Conservation (phyloP, 805 yeast genomes). For the Metschnikowia kofuensis region DNA sequence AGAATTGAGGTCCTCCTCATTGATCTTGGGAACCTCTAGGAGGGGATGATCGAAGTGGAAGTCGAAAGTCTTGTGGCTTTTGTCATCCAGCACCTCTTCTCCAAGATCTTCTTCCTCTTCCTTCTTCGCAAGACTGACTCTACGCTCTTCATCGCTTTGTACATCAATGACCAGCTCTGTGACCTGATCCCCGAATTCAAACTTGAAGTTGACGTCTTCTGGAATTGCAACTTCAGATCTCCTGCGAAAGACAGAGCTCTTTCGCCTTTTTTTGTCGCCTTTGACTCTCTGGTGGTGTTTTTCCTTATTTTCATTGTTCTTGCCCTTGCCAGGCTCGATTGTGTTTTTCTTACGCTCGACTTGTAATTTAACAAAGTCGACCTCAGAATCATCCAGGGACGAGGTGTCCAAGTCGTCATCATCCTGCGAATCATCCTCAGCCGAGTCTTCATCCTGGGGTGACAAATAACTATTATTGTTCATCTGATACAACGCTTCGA, state of each 20-base stretch:
- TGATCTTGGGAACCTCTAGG: conserved; percentile 50
- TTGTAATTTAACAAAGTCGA: conserved; percentile 70
- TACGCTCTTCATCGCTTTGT: conserved; percentile 8
- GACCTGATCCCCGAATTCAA: conserved; percentile 37
- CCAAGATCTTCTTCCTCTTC: conserved; percentile 59
- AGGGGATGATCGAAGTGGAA: conserved; percentile 32
- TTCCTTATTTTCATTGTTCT: neutral
- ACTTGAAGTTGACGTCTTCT: conserved; percentile 40
- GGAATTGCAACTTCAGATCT: conserved; percentile 40
- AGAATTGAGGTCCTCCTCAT: conserved; percentile 47
- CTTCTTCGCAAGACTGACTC: conserved; percentile 11
- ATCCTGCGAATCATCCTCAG: conserved; percentile 23
- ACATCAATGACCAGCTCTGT: conserved; percentile 9
- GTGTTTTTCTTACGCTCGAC: conserved; percentile 54
- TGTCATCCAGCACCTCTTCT: conserved; percentile 38
- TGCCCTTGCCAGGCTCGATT: conserved; percentile 8
- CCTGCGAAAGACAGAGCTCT: conserved; percentile 22
- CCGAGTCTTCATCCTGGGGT: conserved; percentile 31
- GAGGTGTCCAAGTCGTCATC: conserved; percentile 28
- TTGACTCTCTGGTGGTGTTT: conserved; percentile 9
- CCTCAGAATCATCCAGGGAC: conserved; percentile 54
- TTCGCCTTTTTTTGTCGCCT: conserved; percentile 6
- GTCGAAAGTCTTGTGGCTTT: conserved; percentile 17
- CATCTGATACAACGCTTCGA: conserved; percentile 25
- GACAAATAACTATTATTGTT: conserved; percentile 13